phyloP scores from a whole-genome alignment of 805 yeast genomes.

The Candida chilensis region DNA sequence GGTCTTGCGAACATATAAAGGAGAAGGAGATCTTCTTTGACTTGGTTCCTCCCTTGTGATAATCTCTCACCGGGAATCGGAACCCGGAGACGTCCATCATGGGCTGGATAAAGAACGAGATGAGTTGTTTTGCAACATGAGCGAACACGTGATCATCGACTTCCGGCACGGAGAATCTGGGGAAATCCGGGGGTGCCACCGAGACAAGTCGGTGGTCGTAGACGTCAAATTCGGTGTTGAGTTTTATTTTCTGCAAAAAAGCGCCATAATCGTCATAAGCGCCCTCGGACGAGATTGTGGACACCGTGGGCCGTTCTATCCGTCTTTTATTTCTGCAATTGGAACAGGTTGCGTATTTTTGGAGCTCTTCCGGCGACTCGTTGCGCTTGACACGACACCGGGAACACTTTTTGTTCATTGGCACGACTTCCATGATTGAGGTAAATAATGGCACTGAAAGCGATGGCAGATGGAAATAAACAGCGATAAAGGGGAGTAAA shows the following conservation, averaged over 20 bases:
- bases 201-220: slow-evolving; percentile 23
- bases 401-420: slow-evolving; percentile 1
- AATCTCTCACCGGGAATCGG: slow-evolving; percentile 33
- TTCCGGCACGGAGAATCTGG: slow-evolving; percentile 18
- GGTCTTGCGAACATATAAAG: slow-evolving; percentile 36
- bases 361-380: neutral
- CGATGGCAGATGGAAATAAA: no score
- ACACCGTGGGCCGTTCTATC: neutral
- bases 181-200: slow-evolving; percentile 17
- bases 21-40: slow-evolving; percentile 30
- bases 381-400: slow-evolving; percentile 1
- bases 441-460: no score
- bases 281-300: no score
- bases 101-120: slow-evolving; percentile 25
- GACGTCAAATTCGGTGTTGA: slow-evolving; percentile 22
- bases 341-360: neutral
- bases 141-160: slow-evolving; percentile 19
- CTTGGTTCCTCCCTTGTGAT: slow-evolving; percentile 31
- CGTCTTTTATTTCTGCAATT: neutral
- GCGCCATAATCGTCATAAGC: slow-evolving; percentile 12
- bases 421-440: no score
- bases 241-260: slow-evolving; percentile 19
- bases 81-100: slow-evolving; percentile 29
- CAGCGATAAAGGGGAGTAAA: no score
- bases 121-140: slow-evolving; percentile 20